Conservation (phyloP, 495 filamentous ascomycete genomes). For the Pyronema domesticum region DNA sequence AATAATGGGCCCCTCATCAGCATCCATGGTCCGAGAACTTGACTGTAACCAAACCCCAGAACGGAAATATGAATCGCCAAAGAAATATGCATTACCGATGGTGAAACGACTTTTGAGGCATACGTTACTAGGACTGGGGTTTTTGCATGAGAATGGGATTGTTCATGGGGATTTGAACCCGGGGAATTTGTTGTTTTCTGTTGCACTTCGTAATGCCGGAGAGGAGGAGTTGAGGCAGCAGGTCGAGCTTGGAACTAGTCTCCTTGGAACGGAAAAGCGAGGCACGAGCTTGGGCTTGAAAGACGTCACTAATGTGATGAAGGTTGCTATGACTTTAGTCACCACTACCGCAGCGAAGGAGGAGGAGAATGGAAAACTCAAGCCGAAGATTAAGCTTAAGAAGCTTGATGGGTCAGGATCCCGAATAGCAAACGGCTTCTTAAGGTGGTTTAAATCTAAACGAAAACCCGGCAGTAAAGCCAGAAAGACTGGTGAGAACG, state of each 20-base stretch:
- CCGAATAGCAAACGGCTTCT: no score
- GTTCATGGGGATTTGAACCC: slow-evolving; percentile 34
- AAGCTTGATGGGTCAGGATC: no score
- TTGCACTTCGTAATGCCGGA: slow-evolving; percentile 16
- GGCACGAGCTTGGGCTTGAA: no score
- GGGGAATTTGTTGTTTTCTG: slow-evolving; percentile 29
- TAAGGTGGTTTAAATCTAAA: no score
- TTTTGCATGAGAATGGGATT: slow-evolving; percentile 30
- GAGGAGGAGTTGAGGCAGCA: slow-evolving; percentile 17
- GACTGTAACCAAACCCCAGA: no score
- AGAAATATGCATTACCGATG: slow-evolving; percentile 26
- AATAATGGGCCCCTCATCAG: slow-evolving; percentile 30
- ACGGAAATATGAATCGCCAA: no score
- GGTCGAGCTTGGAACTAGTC: not conserved
- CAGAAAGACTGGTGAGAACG: slow-evolving; percentile 22
- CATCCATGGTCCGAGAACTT: slow-evolving; percentile 10
- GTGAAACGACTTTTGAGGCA: slow-evolving; percentile 31
- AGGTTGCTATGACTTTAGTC: not conserved
- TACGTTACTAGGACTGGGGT: slow-evolving; percentile 26
- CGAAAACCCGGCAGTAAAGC: no score
- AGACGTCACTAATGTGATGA: no score
- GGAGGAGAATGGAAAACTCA: no score
- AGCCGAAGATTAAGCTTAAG: no score
- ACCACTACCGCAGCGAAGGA: slow-evolving; percentile 18
- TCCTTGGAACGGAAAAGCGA: no score